Conservation (phyloP, 75 land plant species). For the Isoetes taiwanensis region DNA sequence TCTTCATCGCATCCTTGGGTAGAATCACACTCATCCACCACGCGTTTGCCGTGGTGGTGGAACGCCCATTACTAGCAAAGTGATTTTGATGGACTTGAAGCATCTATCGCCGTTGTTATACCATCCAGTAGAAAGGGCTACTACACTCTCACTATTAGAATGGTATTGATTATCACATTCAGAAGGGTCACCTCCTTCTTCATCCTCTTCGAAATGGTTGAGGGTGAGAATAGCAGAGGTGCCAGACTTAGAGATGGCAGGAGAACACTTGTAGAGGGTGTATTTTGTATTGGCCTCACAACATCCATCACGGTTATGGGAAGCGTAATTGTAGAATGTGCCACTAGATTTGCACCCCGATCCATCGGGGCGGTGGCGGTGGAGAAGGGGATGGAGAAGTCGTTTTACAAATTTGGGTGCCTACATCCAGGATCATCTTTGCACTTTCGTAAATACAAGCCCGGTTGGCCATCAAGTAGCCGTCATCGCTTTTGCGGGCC, state of each 20-base stretch:
- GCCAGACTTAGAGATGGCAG: slow-evolving; percentile 7
- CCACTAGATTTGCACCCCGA: no score
- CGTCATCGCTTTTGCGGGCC: no score
- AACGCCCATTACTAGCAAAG: slow-evolving; percentile 29
- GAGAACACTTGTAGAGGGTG: slow-evolving; percentile 29
- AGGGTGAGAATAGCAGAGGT: slow-evolving; percentile 34
- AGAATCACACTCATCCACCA: slow-evolving; percentile 58
- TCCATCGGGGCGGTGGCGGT: no score
- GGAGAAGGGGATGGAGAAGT: no score
- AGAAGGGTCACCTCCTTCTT: slow-evolving; percentile 32
- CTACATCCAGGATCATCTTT: no score
- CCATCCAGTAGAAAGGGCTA: slow-evolving; percentile 63
- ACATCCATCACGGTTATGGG: no score
- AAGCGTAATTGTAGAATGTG: no score
- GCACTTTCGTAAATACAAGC: no score
- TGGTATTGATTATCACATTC: slow-evolving; percentile 31
- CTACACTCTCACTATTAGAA: slow-evolving; percentile 22
- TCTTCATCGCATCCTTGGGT: slow-evolving; percentile 33
- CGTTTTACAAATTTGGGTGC: no score
- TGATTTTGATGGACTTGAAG: slow-evolving; percentile 23
- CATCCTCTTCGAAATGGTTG: slow-evolving; percentile 27
- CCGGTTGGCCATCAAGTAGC: no score
- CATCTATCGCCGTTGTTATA: slow-evolving; percentile 21
- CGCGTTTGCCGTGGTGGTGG: slow-evolving; percentile 24
- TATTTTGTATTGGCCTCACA: slow-evolving; percentile 21